Evolutionary conservation across 768 basidiomycete genomes (phyloP).

Genomic region (Trametes punicea): DNA sequence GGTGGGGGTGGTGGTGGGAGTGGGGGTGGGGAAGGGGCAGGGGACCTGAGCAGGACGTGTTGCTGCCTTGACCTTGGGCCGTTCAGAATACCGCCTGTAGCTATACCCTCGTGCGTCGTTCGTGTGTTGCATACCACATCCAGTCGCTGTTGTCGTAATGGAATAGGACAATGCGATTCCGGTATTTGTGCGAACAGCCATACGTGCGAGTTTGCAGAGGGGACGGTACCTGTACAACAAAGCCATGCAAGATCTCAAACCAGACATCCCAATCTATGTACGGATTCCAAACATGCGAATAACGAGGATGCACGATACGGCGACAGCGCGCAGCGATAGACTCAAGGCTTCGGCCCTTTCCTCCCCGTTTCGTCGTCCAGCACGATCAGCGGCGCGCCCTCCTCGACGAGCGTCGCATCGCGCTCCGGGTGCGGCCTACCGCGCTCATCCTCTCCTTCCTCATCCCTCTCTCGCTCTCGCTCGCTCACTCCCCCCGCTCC

Average conservation of each 20-base stretch:
- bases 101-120: too few relatives aligned
- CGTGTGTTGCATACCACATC: background rate
- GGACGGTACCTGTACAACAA: too few relatives aligned
- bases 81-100: too few relatives aligned
- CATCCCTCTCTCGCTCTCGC: too few relatives aligned
- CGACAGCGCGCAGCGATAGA: too few relatives aligned
- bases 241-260: too few relatives aligned
- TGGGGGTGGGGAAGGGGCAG: too few relatives aligned
- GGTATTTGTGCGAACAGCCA: too few relatives aligned
- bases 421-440: slow-evolving; percentile 2
- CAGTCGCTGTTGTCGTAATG: background rate
- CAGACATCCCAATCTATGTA: background rate
- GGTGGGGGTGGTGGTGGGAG: slow-evolving; percentile 63
- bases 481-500: background rate
- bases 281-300: background rate
- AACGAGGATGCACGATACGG: background rate
- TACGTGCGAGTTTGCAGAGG: too few relatives aligned
- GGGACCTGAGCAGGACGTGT: slow-evolving; percentile 1
- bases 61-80: slow-evolving; percentile 2
- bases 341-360: slow-evolving; percentile 11
- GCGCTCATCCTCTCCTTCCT: too few relatives aligned
- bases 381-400: slow-evolving; percentile 14
- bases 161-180: too few relatives aligned
- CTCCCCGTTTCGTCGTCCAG: slow-evolving; percentile 4
- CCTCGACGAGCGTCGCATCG: slow-evolving; percentile 19